These are phyloP conservation scores for Nakazawaea pomicola DNA, from an alignment of 805 yeast species.

Conservation along the genomic window DNA sequence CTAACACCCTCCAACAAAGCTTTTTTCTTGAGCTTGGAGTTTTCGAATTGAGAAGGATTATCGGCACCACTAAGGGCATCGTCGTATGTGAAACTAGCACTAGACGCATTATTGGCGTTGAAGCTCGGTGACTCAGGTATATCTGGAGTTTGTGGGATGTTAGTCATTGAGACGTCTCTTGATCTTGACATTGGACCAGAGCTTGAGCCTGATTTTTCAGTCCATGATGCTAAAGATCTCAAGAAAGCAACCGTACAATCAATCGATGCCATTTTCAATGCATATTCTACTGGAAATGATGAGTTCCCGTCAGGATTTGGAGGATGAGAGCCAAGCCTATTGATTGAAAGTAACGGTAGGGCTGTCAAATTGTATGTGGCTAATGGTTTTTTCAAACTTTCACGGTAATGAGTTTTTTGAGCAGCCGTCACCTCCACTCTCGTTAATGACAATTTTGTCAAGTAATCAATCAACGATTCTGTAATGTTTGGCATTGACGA, in stretches of 20 bases:
- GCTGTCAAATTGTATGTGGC: constrained; percentile 71
- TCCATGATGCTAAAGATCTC: constrained; percentile 81
- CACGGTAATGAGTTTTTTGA: constrained; percentile 57
- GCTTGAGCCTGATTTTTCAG: constrained; percentile 42
- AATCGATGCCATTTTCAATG: constrained; percentile 76
- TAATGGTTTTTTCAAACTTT: constrained; percentile 46
- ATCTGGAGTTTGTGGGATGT: constrained; percentile 7
- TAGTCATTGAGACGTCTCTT: constrained; percentile 24
- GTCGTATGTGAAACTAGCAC: constrained; percentile 13
- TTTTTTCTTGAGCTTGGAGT: constrained; percentile 75
- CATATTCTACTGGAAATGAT: constrained; percentile 71
- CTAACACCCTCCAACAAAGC: constrained; percentile 72
- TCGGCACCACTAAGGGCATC: constrained; percentile 32
- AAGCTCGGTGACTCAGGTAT: constrained; percentile 11
- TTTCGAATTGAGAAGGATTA: constrained; percentile 82
- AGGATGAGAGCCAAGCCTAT: constrained; percentile 48
- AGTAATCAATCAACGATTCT: constrained; percentile 74
- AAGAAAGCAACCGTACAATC: constrained; percentile 78
- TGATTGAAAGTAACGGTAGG: constrained; percentile 72
- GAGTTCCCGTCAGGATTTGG: constrained; percentile 51
- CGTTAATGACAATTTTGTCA: constrained; percentile 66
- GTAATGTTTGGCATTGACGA: constrained; percentile 74
- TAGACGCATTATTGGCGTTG: background rate
- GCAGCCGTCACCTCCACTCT: constrained; percentile 67
- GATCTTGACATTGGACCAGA: constrained; percentile 13